Evolutionary conservation across 2,329 filamentous ascomycete species (phyloP), one percentile per base, ranked within the genome.

Genomic region (Diaporthe longicolla): DNA sequence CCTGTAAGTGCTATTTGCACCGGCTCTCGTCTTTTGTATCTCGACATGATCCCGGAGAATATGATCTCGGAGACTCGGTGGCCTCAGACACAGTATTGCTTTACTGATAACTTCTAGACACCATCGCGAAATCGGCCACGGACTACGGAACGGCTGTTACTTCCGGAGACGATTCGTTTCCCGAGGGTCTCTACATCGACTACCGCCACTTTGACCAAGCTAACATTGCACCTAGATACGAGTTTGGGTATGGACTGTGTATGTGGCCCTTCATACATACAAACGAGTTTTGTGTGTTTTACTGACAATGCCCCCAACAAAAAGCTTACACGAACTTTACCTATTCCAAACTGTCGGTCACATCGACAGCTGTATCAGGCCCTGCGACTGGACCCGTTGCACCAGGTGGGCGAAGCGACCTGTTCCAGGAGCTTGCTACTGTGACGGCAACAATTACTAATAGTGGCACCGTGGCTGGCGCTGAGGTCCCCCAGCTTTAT

Each of bases 311-410:
- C 35, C 29, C 29, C 15, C 15, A n/a, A 17, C 19, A 35, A 32
- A 52, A 74, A 88, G 92, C 91, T 19, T 94, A 94, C 83, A 93
- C 93, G 1, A 91, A 87, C 35, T 94, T 93, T 82, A 86, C 86
- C 40, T 92, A 91, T 80, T 86, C 88, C 21, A 83, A 85, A 73
- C 84, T 92, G 15, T 82, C 82, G 40, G 77, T 85, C 65, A 80
- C 82, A 7, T 83, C 84, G 5, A 80, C 79, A 11, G 82, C 82
- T 10, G 81, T 76, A 1, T 80, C 85, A 0, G 85, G 84, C 15
- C 81, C 85, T 0, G 85, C 86, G 0, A 81, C 81, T 0, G 85
- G 85, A 3, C 58, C 78, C 3, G 80, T 84, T 40, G 81, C 82
- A 2, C 81, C 86, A 0, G 87, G 87, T 35, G 87, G 87, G 1